A percentile compares a stretch with the other conserved stretches of the same genome.
phyloP scores from a whole-genome alignment of 305 asterid genomes.

The Fraxinus sp. region DNA sequence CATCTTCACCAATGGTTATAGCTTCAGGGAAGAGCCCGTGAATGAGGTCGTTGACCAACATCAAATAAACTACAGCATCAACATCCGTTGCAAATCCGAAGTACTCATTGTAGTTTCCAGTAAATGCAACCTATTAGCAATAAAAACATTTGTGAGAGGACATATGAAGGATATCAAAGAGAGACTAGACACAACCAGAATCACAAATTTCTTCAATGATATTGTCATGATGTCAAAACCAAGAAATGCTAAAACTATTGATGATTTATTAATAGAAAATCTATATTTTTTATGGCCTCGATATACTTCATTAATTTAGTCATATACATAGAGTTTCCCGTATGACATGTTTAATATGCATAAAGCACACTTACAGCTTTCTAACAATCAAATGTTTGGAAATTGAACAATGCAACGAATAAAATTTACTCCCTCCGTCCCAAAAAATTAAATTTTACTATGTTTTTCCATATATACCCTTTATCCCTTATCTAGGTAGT shows the following conservation, averaged over 20 bases:
- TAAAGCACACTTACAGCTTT: conserved; percentile 2
- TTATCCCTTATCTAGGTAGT: no score
- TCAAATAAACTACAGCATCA: conserved; percentile 95
- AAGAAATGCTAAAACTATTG: conserved; percentile 17
- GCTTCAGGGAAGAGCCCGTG: conserved; percentile 93
- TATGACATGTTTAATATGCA: conserved; percentile 2
- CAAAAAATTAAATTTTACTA: no score
- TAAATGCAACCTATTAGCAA: conserved; percentile 64
- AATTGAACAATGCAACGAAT: conserved; percentile 4
- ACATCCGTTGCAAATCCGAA: conserved; percentile 87
- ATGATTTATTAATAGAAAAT: neutral
- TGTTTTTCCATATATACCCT: no score
- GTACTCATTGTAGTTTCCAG: conserved; percentile 96
- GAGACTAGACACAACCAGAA: neutral
- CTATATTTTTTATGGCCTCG: conserved; percentile 13
- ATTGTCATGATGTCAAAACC: conserved; percentile 16
- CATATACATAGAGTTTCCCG: neutral
- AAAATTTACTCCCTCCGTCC: neutral
- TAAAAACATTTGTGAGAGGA: conserved; percentile 30
- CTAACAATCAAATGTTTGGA: conserved; percentile 7
- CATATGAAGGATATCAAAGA: conserved; percentile 4
- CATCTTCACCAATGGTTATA: conserved; percentile 93
- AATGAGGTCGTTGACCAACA: conserved; percentile 94
- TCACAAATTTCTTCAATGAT: conserved; percentile 17
- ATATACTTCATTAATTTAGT: neutral